Evolutionary conservation across 192 early-diverging fungal species (phyloP), one percentile per base, ranked within the genome.

Genomic region (Umbelopsis sp.): DNA sequence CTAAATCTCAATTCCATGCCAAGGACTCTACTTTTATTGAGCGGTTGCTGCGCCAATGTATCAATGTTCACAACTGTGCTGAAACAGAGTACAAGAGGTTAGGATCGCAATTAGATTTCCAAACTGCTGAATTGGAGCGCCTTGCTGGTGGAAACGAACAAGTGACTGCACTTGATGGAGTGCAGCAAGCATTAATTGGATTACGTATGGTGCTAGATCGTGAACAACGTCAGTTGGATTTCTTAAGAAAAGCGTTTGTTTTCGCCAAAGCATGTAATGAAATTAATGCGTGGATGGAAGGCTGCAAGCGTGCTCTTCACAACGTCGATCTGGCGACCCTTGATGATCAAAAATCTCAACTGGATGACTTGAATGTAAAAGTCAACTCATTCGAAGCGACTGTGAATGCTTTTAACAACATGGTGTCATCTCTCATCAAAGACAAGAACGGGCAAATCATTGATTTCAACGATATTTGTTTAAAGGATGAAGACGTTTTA

Each of bases 181-280:
- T 21, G 7, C 26, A 16, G 16, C 45, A 32, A 25, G 65, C 38
- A 0, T 45, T 67, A 6, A 44, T 66, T 12, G 59, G 73, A 17
- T 22, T 80, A 8, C 45, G 20, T 17, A 66, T 25, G 8, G 34
- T 49, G 2, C 44, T 76, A 10, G 69, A 38, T 38, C 8, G 29
- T 1, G 79, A 73, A 9, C 74, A 74, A 21, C 71, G 62, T 22
- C 79, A 80, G 45, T 41, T 69, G 6, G 62, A 41, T 9, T 74
- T 73, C 36, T 36, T 76, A 7, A 45, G 74, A 5, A 72, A 80
- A 9, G 56, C 76, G 14, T 56, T 72, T 22, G 68, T 32, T 3
- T 74, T 76, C 25, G 71, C 65, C 20, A 80, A 80, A 70, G 69
- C 74, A 4, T 71, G 74, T 4, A 41, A 54, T 3, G 74, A 80